phyloP scores from a whole-genome alignment of 805 yeast genomes.

The Spathaspora boniae region DNA sequence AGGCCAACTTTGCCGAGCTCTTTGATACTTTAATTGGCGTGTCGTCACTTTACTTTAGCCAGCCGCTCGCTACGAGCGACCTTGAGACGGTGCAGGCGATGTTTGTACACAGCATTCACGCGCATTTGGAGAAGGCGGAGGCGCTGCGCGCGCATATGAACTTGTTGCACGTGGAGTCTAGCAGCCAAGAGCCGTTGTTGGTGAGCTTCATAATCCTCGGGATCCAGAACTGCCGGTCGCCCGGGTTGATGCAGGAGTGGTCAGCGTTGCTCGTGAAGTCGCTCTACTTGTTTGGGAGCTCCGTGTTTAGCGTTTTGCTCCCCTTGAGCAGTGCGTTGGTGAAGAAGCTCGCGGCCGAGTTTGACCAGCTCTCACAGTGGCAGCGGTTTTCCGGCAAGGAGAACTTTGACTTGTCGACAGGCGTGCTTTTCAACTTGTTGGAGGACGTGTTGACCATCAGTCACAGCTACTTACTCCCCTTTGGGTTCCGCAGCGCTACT shows the following conservation, averaged over 20 bases:
- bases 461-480: constrained; percentile 50
- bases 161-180: constrained; percentile 28
- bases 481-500: constrained; percentile 17
- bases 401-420: constrained; percentile 43
- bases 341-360: constrained; percentile 31
- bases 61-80: constrained; percentile 7
- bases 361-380: constrained; percentile 21
- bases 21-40: constrained; percentile 40
- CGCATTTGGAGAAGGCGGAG: constrained; percentile 29
- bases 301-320: constrained; percentile 53
- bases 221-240: constrained; percentile 40
- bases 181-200: constrained; percentile 26
- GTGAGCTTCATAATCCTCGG: constrained; percentile 50
- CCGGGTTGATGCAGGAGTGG: constrained; percentile 46
- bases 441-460: constrained; percentile 62
- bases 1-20: constrained; percentile 45
- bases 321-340: constrained; percentile 52
- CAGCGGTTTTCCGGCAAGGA: constrained; percentile 13
- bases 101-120: constrained; percentile 25
- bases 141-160: constrained; percentile 23
- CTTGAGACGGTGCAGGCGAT: constrained; percentile 27
- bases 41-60: constrained; percentile 21
- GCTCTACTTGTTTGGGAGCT: constrained; percentile 46
- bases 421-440: constrained; percentile 52
- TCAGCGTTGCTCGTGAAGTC: constrained; percentile 49